These are phyloP conservation scores for Microdochium bolleyi DNA, from an alignment of 2,329 filamentous ascomycete species.

Conservation along the genomic window DNA sequence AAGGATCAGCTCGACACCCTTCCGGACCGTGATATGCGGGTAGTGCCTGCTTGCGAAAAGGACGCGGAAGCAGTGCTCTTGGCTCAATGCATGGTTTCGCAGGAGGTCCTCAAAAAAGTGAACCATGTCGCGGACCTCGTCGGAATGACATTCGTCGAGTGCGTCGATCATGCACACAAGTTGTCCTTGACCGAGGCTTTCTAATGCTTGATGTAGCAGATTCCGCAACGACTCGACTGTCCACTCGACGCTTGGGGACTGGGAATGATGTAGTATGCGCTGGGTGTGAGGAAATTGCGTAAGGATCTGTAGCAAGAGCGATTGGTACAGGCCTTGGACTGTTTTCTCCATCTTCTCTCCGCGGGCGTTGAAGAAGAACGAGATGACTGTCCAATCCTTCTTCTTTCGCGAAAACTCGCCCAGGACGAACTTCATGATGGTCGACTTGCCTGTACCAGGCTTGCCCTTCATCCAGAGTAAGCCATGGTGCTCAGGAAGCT, in stretches of 20 bases:
- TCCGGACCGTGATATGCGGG: slow-evolving; percentile 25
- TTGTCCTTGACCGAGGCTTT: background rate
- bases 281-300: slow-evolving; percentile 1
- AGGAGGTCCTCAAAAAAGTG: slow-evolving; percentile 4
- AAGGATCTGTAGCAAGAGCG: slow-evolving; percentile 23
- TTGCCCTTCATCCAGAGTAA: slow-evolving; percentile 41
- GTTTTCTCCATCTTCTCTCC: background rate
- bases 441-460: slow-evolving; percentile 34
- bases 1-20: slow-evolving; percentile 19
- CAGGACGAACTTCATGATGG: slow-evolving; percentile 12
- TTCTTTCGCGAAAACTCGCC: slow-evolving; percentile 6
- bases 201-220: slow-evolving; percentile 2
- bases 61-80: slow-evolving; percentile 12
- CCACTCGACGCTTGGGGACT: background rate
- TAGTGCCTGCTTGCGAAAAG: slow-evolving; percentile 35
- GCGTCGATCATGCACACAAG: slow-evolving; percentile 11
- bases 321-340: slow-evolving; percentile 5
- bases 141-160: slow-evolving; percentile 12
- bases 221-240: slow-evolving; percentile 4
- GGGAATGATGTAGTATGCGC: background rate
- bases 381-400: slow-evolving; percentile 3
- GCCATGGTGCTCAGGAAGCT: slow-evolving; percentile 20
- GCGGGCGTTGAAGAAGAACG: slow-evolving; percentile 16
- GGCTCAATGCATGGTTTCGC: background rate
- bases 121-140: slow-evolving; percentile 10